A percentile compares a stretch with the other conserved stretches of the same genome.
phyloP scores from a whole-genome alignment of 2,329 filamentous ascomycete species.

The Cercospora nicotianae region DNA sequence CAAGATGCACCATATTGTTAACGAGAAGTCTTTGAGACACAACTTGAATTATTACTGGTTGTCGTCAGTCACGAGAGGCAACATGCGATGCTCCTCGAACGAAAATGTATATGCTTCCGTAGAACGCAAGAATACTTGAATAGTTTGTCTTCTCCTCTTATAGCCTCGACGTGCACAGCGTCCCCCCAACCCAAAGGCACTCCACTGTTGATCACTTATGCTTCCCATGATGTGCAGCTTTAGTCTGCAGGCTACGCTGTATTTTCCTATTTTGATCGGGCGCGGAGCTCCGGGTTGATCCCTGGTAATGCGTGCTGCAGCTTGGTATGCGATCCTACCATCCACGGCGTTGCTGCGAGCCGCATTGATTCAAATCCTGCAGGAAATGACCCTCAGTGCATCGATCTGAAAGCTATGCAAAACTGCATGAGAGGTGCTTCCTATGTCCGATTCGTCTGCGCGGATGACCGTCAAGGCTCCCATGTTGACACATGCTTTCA shows the following conservation, averaged over 20 bases:
- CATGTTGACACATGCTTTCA: neutral
- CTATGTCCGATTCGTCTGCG: too few relatives aligned
- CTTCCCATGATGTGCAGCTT: neutral
- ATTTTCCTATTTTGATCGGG: neutral
- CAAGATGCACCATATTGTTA: neutral
- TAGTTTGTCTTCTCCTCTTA: too few relatives aligned
- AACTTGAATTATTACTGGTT: fast-evolving
- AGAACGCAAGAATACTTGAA: too few relatives aligned
- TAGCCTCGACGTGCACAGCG: neutral
- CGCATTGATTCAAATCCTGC: neutral
- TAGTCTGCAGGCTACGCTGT: neutral
- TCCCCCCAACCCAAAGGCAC: neutral
- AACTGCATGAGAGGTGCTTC: too few relatives aligned
- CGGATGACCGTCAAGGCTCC: too few relatives aligned
- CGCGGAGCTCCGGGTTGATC: neutral
- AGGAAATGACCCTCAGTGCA: too few relatives aligned
- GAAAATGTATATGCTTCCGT: neutral
- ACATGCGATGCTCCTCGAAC: too few relatives aligned
- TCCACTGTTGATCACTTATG: neutral
- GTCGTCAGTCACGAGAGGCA: too few relatives aligned
- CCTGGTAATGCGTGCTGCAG: neutral
- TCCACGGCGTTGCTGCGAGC: neutral
- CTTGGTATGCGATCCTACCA: too few relatives aligned
- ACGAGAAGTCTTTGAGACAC: too few relatives aligned
- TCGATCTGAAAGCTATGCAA: neutral